Base-by-base conservation (phyloP, 257 asterid species). In the Thymus mandschuricus region DNA sequence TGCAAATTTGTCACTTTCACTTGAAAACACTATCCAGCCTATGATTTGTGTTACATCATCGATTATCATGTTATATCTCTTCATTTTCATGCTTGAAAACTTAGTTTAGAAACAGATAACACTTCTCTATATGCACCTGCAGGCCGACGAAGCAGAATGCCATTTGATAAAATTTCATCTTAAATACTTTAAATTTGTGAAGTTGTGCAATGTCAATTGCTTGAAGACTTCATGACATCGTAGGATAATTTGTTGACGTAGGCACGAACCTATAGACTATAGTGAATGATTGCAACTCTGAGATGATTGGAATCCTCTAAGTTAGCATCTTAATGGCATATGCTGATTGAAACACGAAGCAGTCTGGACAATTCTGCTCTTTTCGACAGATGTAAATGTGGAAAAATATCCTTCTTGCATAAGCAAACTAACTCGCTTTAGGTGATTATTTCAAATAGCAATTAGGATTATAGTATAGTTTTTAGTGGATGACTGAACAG, bases 401-500 rank as follows among this genome's bases (percentile, higher is more conserved):
- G 51, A 34, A 33, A 34, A 50, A 8, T 31, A 35, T 68, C 64
- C 66, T 30, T 69, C 46, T 41, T 41, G 21, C 40, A 28, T 56
- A 69, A 43, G 45, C 55, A 55, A 10, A 68, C 21, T 3, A 41
- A 55, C 34, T 38, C 27, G 43, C 43, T 67, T 30, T 31, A 21
- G 64, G 34, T 48, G 70, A 62, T 60, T 48, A 29, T 46, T 60
- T 34, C 11, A 10, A 21, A 30, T 5, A 60, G 7, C 28, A 49
- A 40, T 6, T n/a, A 38, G 58, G 31, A 56, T 46, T 70, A 35
- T 57, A 48, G 8, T 27, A 21, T 50, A 41, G 31, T 46, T 70
- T 68, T 74, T 43, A 41, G 57, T 70, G 77, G 64, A 45, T 38
- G 43, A 50, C 64, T 28, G 64, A 54, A 52, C 46, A 48, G 48